Conservation (phyloP, 202 grass and related monocot species). For the Eragrostis tef region DNA sequence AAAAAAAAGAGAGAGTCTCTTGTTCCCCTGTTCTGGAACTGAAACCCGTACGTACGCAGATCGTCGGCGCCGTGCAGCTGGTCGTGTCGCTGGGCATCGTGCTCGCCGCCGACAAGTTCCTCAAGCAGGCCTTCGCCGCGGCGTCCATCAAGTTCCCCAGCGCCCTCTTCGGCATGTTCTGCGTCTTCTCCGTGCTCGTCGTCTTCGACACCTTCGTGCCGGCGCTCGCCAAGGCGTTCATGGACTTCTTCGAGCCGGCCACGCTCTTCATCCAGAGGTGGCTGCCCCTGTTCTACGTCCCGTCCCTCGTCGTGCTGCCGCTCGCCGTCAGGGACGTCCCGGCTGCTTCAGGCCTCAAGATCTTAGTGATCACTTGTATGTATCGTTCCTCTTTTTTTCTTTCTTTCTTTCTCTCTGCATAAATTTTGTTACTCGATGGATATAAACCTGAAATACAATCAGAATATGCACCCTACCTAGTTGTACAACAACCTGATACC, state of each 20-base stretch:
- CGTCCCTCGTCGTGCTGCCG: constrained; percentile 84
- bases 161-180: constrained; percentile 91
- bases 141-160: constrained; percentile 94
- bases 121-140: constrained; percentile 71
- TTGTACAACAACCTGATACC: too few relatives aligned
- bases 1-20: not conserved
- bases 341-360: constrained; percentile 79
- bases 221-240: constrained; percentile 57
- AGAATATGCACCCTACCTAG: too few relatives aligned
- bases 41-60: not conserved
- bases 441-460: not conserved
- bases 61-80: constrained; percentile 56
- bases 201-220: constrained; percentile 66
- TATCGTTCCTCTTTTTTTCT: not conserved
- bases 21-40: not conserved
- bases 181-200: constrained; percentile 75
- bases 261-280: constrained; percentile 86
- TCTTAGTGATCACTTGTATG: constrained; percentile 72
- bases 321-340: constrained; percentile 76
- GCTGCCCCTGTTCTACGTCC: constrained; percentile 90
- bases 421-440: too few relatives aligned
- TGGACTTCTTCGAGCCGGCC: constrained; percentile 85
- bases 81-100: constrained; percentile 69
- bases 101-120: constrained; percentile 70
- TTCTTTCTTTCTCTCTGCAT: too few relatives aligned